phyloP scores from a whole-genome alignment of 768 basidiomycete genomes.

The Russula abietina region DNA sequence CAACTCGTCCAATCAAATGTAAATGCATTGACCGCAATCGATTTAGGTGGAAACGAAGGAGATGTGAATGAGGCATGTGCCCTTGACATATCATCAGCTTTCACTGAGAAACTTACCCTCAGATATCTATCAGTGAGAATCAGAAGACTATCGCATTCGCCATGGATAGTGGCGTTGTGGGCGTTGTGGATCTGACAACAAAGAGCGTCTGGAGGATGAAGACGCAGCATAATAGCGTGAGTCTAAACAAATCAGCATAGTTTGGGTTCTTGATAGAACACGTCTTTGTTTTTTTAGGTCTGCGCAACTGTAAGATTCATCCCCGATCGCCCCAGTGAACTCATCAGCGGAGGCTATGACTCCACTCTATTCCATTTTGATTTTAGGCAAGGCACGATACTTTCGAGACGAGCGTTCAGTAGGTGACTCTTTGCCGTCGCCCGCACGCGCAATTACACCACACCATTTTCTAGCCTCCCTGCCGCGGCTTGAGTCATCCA shows the following conservation, averaged over 20 bases:
- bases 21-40: constrained; percentile 45
- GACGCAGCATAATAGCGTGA: constrained; percentile 55
- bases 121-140: constrained; percentile 60
- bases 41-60: constrained; percentile 45
- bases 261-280: constrained; percentile 4
- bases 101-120: constrained; percentile 36
- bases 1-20: constrained; percentile 49
- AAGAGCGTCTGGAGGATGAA: constrained; percentile 51
- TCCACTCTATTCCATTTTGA: constrained; percentile 63
- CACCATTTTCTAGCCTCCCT: constrained; percentile 33
- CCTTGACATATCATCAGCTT: constrained; percentile 5
- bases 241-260: constrained; percentile 25
- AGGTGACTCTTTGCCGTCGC: constrained; percentile 23
- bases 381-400: constrained; percentile 44
- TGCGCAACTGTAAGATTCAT: constrained; percentile 67
- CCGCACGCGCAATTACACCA: constrained; percentile 10
- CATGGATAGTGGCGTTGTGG: constrained; percentile 63
- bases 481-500: constrained; percentile 34
- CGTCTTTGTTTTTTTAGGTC: constrained; percentile 41
- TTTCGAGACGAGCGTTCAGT: constrained; percentile 61
- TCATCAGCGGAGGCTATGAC: constrained; percentile 78
- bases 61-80: constrained; percentile 64
- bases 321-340: constrained; percentile 60
- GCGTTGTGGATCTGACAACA: constrained; percentile 54
- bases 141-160: constrained; percentile 56